Conservation (phyloP, 1,284 basidiomycete species). For the Neolentinus lepideus region DNA sequence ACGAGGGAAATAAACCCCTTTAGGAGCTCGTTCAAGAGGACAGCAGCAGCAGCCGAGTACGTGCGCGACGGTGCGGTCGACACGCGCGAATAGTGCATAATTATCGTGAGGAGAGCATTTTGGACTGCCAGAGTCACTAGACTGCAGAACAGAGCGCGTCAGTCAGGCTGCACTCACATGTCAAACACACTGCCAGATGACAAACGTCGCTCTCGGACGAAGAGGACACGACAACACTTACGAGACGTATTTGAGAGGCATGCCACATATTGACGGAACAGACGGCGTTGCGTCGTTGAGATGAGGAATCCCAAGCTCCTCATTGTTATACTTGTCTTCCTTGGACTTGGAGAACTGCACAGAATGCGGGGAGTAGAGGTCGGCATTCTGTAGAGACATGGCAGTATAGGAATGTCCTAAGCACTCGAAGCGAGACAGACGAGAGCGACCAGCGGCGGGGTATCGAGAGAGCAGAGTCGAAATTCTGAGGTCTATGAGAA, state of each 20-base stretch:
- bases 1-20: constrained; percentile 88
- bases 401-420: constrained; percentile 10
- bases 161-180: not conserved
- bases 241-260: constrained; percentile 79
- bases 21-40: constrained; percentile 88
- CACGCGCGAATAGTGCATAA: constrained; percentile 95
- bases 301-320: constrained; percentile 35
- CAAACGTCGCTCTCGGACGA: not conserved
- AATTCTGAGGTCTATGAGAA: not conserved
- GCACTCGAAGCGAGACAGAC: not conserved
- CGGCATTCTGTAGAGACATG: constrained; percentile 27
- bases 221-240: constrained; percentile 30
- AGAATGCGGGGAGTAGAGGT: constrained; percentile 17
- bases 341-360: constrained; percentile 17
- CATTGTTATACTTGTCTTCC: constrained; percentile 30
- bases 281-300: constrained; percentile 23
- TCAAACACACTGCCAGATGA: no score
- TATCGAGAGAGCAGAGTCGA: not conserved
- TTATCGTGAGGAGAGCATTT: constrained; percentile 91
- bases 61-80: constrained; percentile 66
- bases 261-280: constrained; percentile 54
- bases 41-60: constrained; percentile 91
- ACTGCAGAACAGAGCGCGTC: constrained; percentile 30
- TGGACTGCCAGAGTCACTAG: constrained; percentile 92
- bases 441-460: not conserved